Evolutionary conservation across 805 yeast species (phyloP), one percentile per base, ranked within the genome.

Genomic region (Cyberlindnera petersonii): DNA sequence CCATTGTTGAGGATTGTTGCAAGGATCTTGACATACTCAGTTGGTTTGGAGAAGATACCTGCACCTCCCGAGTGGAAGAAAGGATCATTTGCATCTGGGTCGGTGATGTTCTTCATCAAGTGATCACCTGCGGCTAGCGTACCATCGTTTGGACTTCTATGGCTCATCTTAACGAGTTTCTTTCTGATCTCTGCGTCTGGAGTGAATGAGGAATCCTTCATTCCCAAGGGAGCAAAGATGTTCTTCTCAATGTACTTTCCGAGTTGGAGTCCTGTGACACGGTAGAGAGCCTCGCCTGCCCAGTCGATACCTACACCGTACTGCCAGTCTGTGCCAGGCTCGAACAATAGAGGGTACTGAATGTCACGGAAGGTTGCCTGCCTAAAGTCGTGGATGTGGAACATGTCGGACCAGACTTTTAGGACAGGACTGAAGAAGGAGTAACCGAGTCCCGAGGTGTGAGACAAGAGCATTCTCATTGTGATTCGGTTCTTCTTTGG

Each of bases 1-100:
- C 75, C 75, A 31, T 60, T 58, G 41, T 70, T 69, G 28, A 71
- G 53, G 46, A 70, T 57, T 9, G 63, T 52, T 8, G 71, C 55
- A 21, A 71, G 42, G 29, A 69, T 58, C 46, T 58, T 61, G 34
- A 64, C 56, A 43, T 63, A 70, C 43, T 71, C 74, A 8, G 52
- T 53, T 5, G 64, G 66, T 8, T 63, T 66, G 2, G 69, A 61
- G 35, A 60, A 68, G 29, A 63, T 44, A 5, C 75, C 75, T 6
- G 65, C 71, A 20, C 75, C 75, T 7, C 72, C 75, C 46, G 64
- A 55, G 34, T 61, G 60, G 27, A 59, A 40, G 31, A 37, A 33
- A 6, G 15, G 13, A 2, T 22, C 31, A 23, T 35, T 33, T n/a
- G 20, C 22, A 11, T 36, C 41, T 3, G n/a, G n/a, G n/a, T 24